Evolutionary conservation across 805 yeast species (phyloP).

Genomic region (Candida adriatica): DNA sequence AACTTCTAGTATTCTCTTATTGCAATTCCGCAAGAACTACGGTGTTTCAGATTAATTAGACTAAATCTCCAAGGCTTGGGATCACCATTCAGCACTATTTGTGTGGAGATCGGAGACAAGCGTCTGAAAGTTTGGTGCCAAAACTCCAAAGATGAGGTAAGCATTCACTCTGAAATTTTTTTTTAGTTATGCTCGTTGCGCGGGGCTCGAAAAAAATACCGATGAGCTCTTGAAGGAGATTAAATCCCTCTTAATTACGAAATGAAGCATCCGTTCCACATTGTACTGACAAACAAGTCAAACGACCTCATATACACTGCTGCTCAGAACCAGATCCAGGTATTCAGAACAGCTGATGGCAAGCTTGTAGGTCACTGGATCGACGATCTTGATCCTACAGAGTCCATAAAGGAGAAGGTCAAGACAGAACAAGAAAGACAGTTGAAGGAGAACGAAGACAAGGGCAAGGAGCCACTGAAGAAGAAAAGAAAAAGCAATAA

Average conservation of each 20-base stretch:
- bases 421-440: slow-evolving; percentile 31
- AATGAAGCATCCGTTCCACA: slow-evolving; percentile 71
- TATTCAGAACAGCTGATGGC: slow-evolving; percentile 35
- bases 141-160: too few relatives aligned
- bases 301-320: slow-evolving; percentile 49
- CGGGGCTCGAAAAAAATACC: too few relatives aligned
- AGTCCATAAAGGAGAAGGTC: slow-evolving; percentile 41
- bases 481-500: slow-evolving; percentile 31
- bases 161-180: too few relatives aligned
- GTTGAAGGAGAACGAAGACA: slow-evolving; percentile 20
- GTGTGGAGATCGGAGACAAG: too few relatives aligned
- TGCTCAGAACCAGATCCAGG: slow-evolving; percentile 53
- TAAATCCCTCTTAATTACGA: neutral
- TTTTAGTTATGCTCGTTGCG: too few relatives aligned
- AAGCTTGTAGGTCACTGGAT: slow-evolving; percentile 51
- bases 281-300: slow-evolving; percentile 35
- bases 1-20: too few relatives aligned
- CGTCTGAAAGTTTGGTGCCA: too few relatives aligned
- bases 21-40: too few relatives aligned
- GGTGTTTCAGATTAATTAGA: too few relatives aligned
- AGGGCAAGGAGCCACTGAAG: slow-evolving; percentile 29
- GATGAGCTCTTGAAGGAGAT: too few relatives aligned
- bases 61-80: too few relatives aligned
- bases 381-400: slow-evolving; percentile 47
- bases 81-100: too few relatives aligned